Evolutionary conservation across 1,139 yeast species (phyloP).

Genomic region (Magnusiomyces paraingens): DNA sequence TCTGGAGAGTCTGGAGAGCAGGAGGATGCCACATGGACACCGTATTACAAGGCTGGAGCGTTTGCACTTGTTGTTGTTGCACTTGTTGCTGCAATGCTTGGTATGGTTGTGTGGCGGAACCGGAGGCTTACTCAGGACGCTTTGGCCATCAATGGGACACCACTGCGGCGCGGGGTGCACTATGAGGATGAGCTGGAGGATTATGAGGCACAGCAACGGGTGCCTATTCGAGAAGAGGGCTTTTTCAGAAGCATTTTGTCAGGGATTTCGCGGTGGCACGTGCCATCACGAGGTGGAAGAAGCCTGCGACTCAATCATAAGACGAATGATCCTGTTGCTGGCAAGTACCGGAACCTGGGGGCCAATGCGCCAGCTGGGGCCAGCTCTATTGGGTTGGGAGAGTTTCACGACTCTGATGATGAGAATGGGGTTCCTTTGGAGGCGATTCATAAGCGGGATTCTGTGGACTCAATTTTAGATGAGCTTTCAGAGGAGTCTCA

Average conservation of each 20-base stretch:
- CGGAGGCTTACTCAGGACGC: constrained; percentile 14
- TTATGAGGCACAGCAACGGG: constrained; percentile 9
- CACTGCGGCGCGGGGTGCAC: constrained; percentile 16
- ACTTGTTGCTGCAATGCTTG: constrained; percentile 24
- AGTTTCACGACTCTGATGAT: neutral
- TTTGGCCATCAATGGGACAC: neutral
- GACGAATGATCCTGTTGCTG: neutral
- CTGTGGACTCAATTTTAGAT: constrained; percentile 8
- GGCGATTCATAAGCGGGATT: constrained; percentile 6
- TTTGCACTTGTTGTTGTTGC: constrained; percentile 34
- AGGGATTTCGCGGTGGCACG: constrained; percentile 15
- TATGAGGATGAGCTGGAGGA: constrained; percentile 15
- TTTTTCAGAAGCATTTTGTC: constrained; percentile 10
- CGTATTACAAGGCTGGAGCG: constrained; percentile 37
- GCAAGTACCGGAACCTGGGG: neutral
- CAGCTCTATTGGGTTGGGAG: too few species aligned
- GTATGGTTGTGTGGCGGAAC: constrained; percentile 26
- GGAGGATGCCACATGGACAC: constrained; percentile 32
- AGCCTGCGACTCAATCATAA: neutral
- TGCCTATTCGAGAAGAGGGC: constrained; percentile 5
- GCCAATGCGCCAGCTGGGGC: too few species aligned
- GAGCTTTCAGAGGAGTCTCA: neutral
- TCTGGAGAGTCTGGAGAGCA: too few species aligned
- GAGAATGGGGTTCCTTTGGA: constrained; percentile 2
- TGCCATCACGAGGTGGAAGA: constrained; percentile 1